Evolutionary conservation across 805 yeast genomes (phyloP).

Genomic region (Metschnikowia drakensbergensis): DNA sequence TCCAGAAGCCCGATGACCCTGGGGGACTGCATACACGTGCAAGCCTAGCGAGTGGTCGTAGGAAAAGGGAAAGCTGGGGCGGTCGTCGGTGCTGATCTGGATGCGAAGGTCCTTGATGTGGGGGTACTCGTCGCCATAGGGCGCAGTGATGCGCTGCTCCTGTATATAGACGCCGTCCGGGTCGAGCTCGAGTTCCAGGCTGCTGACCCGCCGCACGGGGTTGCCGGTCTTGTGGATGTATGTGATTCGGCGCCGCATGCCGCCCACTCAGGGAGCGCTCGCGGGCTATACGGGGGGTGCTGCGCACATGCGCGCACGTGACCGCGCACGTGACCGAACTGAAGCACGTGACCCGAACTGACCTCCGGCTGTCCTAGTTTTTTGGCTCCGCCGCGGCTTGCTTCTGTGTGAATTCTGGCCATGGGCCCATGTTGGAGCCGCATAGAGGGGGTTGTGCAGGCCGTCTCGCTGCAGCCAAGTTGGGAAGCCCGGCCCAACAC

Average conservation of each 20-base stretch:
- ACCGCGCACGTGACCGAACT: background rate
- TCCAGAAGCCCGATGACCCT: slow-evolving; percentile 8
- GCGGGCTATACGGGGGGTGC: background rate
- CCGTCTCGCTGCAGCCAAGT: no score
- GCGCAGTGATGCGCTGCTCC: slow-evolving; percentile 11
- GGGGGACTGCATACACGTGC: slow-evolving; percentile 30
- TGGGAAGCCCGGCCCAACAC: background rate
- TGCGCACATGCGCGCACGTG: background rate
- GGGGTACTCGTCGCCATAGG: background rate
- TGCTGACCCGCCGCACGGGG: slow-evolving; percentile 7
- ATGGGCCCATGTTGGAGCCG: no score
- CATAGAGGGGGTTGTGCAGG: no score
- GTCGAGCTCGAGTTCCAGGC: slow-evolving; percentile 8
- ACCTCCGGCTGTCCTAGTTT: no score
- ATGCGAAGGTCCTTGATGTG: slow-evolving; percentile 13
- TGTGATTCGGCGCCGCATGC: slow-evolving; percentile 17
- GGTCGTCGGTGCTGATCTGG: slow-evolving; percentile 9
- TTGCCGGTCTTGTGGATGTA: slow-evolving; percentile 9
- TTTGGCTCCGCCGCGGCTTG: no score
- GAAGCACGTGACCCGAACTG: no score
- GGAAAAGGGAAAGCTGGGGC: slow-evolving; percentile 21
- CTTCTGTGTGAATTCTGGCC: no score
- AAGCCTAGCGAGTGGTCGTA: slow-evolving; percentile 26
- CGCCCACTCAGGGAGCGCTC: background rate
- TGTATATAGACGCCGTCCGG: slow-evolving; percentile 3